Conservation (phyloP, 148 eudicot species). For the Fagopyrum esculentum region DNA sequence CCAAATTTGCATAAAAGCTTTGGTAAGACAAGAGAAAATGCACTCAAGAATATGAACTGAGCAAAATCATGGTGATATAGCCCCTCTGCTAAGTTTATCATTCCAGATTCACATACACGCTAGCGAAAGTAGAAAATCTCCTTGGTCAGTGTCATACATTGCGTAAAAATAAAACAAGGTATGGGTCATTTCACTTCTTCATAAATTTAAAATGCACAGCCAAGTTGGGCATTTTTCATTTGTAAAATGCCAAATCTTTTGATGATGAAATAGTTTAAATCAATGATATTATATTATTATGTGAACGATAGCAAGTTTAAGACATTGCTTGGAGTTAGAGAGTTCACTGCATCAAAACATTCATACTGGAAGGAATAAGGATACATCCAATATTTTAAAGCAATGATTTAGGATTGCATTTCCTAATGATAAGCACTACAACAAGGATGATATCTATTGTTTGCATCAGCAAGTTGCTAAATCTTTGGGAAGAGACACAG, state of each 20-base stretch:
- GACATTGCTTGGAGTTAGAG: neutral
- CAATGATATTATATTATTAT: no score
- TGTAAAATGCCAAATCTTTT: no score
- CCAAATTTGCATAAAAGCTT: neutral
- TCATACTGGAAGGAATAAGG: neutral
- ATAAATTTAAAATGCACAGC: neutral
- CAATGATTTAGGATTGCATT: neutral
- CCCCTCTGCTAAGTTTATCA: neutral
- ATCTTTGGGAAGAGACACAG: neutral
- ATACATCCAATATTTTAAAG: neutral
- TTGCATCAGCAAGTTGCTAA: neutral
- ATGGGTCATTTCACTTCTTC: neutral
- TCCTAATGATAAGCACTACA: neutral
- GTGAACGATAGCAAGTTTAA: no score
- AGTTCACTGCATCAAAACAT: neutral
- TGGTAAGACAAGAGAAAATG: constrained; percentile 1
- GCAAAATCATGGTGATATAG: neutral
- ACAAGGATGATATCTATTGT: neutral
- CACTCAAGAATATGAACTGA: neutral
- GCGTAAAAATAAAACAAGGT: neutral
- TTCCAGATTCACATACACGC: neutral
- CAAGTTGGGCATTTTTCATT: neutral
- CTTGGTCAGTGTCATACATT: no score
- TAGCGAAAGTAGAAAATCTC: no score
- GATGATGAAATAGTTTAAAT: no score